A percentile compares a stretch with the other conserved stretches of the same genome.
Conservation (phyloP, 1,284 basidiomycete species). For the Pseudozyma tsukubaensis region DNA sequence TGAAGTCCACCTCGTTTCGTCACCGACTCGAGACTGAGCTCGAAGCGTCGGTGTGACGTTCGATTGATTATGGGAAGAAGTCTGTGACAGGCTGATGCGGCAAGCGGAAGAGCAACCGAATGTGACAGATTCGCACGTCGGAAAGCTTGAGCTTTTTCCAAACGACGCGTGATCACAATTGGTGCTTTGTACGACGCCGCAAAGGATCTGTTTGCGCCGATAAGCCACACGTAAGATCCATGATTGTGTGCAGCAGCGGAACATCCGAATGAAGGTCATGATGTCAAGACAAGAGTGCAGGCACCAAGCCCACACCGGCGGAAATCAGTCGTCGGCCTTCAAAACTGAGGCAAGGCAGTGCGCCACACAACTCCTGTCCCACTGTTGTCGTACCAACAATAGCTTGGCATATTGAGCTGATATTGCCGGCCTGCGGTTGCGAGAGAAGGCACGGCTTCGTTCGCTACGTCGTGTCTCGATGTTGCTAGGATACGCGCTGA, state of each 20-base stretch:
- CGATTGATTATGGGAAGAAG: neutral
- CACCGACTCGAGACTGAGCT: too few relatives aligned
- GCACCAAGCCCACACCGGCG: too few relatives aligned
- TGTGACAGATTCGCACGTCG: neutral
- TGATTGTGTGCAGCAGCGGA: neutral
- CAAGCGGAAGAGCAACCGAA: neutral
- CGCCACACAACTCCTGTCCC: neutral
- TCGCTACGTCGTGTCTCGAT: too few relatives aligned
- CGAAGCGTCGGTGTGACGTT: neutral
- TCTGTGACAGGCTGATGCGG: neutral
- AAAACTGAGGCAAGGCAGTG: too few relatives aligned
- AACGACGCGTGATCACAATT: neutral
- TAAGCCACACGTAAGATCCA: too few relatives aligned
- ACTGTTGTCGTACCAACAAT: too few relatives aligned
- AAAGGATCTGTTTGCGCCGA: neutral
- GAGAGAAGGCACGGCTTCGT: too few relatives aligned
- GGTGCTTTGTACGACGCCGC: neutral
- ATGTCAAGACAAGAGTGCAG: neutral
- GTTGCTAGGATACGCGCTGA: too few relatives aligned
- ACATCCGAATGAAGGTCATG: neutral
- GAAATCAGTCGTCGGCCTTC: too few relatives aligned
- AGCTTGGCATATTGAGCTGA: too few relatives aligned
- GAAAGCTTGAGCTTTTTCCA: neutral
- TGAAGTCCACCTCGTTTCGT: too few relatives aligned
- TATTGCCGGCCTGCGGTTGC: too few relatives aligned